Percentiles rank a stretch among this genome's conserved stretches.
phyloP scores from a whole-genome alignment of 768 basidiomycete species.

The Trametes sanguinea region DNA sequence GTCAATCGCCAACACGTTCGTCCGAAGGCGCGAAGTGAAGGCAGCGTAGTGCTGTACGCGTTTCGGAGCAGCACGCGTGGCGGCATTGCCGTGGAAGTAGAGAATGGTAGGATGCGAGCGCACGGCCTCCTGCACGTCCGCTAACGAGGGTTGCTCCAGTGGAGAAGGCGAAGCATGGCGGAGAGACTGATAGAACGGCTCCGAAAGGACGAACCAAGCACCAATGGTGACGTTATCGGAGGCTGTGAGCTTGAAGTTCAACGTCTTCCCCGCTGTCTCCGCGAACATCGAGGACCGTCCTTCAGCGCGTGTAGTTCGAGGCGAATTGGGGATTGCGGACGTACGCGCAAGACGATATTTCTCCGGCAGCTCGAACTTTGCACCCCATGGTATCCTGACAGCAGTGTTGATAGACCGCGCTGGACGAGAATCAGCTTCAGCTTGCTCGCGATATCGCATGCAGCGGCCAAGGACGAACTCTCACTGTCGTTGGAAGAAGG shows the following conservation, averaged over 20 bases:
- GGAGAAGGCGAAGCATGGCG: conserved; percentile 41
- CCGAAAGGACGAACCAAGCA: conserved; percentile 82
- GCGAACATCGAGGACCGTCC: neutral
- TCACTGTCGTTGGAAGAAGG: conserved; percentile 31
- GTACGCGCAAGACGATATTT: conserved; percentile 80
- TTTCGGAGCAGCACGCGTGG: conserved; percentile 64
- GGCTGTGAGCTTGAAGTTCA: conserved; percentile 70
- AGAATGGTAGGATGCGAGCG: conserved; percentile 70
- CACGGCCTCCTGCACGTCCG: conserved; percentile 56
- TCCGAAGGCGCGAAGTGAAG: conserved; percentile 62
- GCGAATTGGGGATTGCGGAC: conserved; percentile 27
- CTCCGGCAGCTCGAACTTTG: conserved; percentile 70
- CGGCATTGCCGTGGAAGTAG: conserved; percentile 93
- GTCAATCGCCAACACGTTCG: conserved; percentile 84
- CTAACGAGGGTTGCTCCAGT: conserved; percentile 35
- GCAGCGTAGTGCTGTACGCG: conserved; percentile 72
- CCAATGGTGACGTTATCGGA: conserved; percentile 80
- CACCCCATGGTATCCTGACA: conserved; percentile 60
- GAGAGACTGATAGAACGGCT: conserved; percentile 57
- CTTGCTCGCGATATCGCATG: neutral
- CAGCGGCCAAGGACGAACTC: conserved; percentile 1
- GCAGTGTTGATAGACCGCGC: conserved; percentile 67
- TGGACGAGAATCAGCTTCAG: conserved; percentile 62
- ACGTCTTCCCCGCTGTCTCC: conserved; percentile 70
- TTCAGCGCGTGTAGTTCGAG: neutral